These are phyloP conservation scores for Taphrina confusa DNA, from an alignment of 1,139 yeast genomes.

Conservation along the genomic window DNA sequence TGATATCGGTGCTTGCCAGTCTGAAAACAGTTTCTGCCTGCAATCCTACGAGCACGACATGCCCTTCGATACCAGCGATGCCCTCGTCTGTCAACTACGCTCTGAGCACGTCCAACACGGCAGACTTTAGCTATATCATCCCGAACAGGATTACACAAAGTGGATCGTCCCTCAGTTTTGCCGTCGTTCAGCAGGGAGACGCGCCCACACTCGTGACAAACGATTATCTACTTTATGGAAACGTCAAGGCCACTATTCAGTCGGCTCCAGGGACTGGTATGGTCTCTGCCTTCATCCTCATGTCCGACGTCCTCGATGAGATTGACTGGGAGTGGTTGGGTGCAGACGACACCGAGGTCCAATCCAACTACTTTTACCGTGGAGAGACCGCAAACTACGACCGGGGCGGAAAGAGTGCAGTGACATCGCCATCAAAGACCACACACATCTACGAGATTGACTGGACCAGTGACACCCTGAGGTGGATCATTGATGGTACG, in stretches of 20 bases:
- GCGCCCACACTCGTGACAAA: slow-evolving; percentile 85
- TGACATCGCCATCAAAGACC: slow-evolving; percentile 47
- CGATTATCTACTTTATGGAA: slow-evolving; percentile 84
- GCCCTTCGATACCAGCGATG: slow-evolving; percentile 31
- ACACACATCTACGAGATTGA: slow-evolving; percentile 79
- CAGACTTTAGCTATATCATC: slow-evolving; percentile 21
- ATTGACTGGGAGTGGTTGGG: slow-evolving; percentile 88
- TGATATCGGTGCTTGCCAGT: slow-evolving; percentile 9
- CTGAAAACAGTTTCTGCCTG: slow-evolving; percentile 11
- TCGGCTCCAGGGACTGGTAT: slow-evolving; percentile 80
- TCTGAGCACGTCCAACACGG: slow-evolving; percentile 17
- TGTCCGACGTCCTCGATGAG: slow-evolving; percentile 86
- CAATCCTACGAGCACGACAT: slow-evolving; percentile 20
- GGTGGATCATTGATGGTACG: slow-evolving; percentile 75
- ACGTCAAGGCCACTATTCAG: slow-evolving; percentile 65
- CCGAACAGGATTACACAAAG: slow-evolving; percentile 15
- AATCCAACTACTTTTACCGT: slow-evolving; percentile 76
- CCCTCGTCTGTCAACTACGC: slow-evolving; percentile 18
- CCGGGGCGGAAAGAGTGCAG: slow-evolving; percentile 21
- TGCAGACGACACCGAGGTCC: slow-evolving; percentile 61
- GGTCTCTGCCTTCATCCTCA: slow-evolving; percentile 69
- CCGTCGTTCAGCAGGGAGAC: slow-evolving; percentile 75
- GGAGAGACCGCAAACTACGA: slow-evolving; percentile 50
- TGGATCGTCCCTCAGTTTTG: slow-evolving; percentile 47
- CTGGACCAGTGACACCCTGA: slow-evolving; percentile 73